Base-by-base conservation (phyloP, 2,329 filamentous ascomycete genomes). In the Apiospora arundinis region DNA sequence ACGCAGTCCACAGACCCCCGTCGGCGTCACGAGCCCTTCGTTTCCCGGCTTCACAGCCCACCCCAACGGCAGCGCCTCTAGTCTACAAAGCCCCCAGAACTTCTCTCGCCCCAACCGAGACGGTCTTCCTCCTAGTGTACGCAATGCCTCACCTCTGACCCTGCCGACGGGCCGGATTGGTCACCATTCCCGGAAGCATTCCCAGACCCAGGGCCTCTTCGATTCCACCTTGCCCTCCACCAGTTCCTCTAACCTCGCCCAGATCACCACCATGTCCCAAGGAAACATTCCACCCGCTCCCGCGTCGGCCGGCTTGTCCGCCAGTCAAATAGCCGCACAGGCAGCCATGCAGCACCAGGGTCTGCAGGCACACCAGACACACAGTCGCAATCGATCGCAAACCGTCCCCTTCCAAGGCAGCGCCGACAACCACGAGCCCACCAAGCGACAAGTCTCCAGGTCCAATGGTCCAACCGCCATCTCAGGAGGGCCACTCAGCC, bases 301-400 rank as follows among this genome's bases (percentile, higher is more conserved):
- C n/a, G 56, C 44, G 37, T 48, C 81, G 81, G 82, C 82, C 60
- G 79, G 80, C 48, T 81, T 89, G 73, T 87, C 87, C 1, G 90
- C 92, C n/a, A 94, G 92, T 80, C 92, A 94, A 80, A 94, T 95
- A 74, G 93, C 93, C 49, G 93, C 93, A 23, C 93, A 95, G 81
- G 91, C 93, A 12, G 93, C 93, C 70, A 90, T 93, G 83, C 89
- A 87, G n/a, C 85, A 86, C 74, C 76, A 74, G 74, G 81, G 82
- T 42, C 71, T 74, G 28, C 18, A 37, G 5, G n/a, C 32, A 21
- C 37, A 72, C 52, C 73, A 76, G 69, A 75, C 75, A 56, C 87
- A 88, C 76, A 84, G 80, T 72, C 86, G 93, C 25, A 92, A 94
- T 79, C 89, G 93, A 69, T 95, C 92, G 18, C 91, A 93, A 80